A percentile compares a stretch with the other conserved stretches of the same genome.
phyloP scores from a whole-genome alignment of 148 eudicot species.

The Camellia japonica region DNA sequence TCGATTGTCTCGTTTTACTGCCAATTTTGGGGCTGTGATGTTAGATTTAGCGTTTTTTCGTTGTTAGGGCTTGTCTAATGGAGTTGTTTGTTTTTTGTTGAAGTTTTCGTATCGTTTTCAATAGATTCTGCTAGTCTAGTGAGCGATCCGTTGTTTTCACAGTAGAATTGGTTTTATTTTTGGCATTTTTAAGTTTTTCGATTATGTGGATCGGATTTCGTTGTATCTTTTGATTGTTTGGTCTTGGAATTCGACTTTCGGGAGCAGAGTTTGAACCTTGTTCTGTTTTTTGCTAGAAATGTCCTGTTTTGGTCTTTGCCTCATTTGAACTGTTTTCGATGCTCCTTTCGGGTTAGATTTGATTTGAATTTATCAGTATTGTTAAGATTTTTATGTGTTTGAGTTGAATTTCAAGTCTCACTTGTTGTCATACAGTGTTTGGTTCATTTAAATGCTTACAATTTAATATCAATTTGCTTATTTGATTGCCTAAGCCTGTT shows the following conservation, averaged over 20 bases:
- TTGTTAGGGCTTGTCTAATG: constrained; percentile 21
- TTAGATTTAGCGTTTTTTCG: constrained; percentile 25
- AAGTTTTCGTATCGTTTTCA: constrained; percentile 18
- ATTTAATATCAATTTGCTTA: background rate
- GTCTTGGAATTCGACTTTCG: background rate
- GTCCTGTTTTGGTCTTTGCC: background rate
- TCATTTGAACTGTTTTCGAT: constrained; percentile 8
- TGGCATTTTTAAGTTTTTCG: background rate
- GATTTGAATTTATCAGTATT: background rate
- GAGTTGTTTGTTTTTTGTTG: constrained; percentile 1
- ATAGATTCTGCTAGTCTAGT: constrained; percentile 21
- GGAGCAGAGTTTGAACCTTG: background rate
- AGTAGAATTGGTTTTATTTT: constrained; percentile 18
- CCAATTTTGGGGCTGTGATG: constrained; percentile 37
- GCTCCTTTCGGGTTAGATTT: background rate
- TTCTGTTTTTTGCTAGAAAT: background rate
- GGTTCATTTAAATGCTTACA: background rate
- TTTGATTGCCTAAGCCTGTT: background rate
- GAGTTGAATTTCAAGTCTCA: background rate
- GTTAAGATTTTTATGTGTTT: background rate
- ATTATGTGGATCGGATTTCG: constrained; percentile 8
- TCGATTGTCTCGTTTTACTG: constrained; percentile 3
- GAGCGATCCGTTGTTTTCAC: constrained; percentile 40
- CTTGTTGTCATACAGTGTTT: background rate
- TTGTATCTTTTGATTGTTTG: constrained; percentile 1